A percentile compares a stretch with the other conserved stretches of the same genome.
Conservation (phyloP, 441 rosid species). For the Populus trichocarpa region DNA sequence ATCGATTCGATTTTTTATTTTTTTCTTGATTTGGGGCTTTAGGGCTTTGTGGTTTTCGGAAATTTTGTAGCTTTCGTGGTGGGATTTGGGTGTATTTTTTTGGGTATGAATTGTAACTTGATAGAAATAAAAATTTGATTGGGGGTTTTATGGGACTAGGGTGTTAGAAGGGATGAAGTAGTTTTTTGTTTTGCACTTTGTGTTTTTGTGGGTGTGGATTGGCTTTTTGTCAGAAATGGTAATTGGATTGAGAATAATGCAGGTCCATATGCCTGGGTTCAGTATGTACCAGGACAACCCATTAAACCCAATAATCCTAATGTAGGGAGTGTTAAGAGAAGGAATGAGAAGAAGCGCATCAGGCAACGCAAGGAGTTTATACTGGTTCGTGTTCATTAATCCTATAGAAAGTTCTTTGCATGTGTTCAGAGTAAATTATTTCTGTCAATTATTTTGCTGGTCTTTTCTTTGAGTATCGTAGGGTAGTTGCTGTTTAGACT, state of each 20-base stretch:
- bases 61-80: not conserved
- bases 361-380: conserved; percentile 61
- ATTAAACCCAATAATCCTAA: conserved; percentile 73
- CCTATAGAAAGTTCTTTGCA: not conserved
- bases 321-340: conserved; percentile 72
- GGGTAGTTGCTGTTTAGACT: not conserved
- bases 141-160: not conserved
- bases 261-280: conserved; percentile 90
- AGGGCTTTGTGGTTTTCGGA: not conserved
- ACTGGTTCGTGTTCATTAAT: conserved; percentile 35
- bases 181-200: not conserved
- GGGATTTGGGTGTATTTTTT: not conserved
- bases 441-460: not conserved
- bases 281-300: conserved; percentile 69
- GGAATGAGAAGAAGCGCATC: conserved; percentile 80
- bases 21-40: not conserved
- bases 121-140: not conserved
- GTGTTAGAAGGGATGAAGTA: not conserved
- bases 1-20: not conserved
- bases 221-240: not conserved
- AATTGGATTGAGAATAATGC: conserved; percentile 25
- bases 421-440: not conserved
- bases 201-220: no score
- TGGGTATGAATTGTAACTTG: not conserved
- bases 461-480: not conserved